Conservation (phyloP, 192 early-diverging fungal species). For the Backusella mclennaniae region DNA sequence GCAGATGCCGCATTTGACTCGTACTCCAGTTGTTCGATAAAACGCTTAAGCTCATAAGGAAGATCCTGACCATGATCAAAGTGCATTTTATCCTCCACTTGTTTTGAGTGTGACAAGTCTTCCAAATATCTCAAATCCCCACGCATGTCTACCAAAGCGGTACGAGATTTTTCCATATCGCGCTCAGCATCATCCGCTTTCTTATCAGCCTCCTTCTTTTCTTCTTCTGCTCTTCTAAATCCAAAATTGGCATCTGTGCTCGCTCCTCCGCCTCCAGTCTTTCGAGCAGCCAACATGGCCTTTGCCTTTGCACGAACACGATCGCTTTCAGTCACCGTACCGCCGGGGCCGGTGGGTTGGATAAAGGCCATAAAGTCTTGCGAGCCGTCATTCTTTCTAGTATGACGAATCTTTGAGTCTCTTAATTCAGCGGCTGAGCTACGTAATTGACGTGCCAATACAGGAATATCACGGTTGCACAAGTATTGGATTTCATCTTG, state of each 20-base stretch:
- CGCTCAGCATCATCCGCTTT: slow-evolving; percentile 43
- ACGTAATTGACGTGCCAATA: slow-evolving; percentile 41
- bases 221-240: slow-evolving; percentile 42
- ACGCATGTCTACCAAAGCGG: slow-evolving; percentile 36
- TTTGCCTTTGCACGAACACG: slow-evolving; percentile 52
- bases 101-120: slow-evolving; percentile 9
- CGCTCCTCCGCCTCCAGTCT: slow-evolving; percentile 38
- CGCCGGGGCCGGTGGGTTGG: slow-evolving; percentile 52
- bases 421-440: slow-evolving; percentile 39
- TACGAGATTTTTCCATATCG: slow-evolving; percentile 41
- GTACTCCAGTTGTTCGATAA: slow-evolving; percentile 44
- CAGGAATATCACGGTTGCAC: slow-evolving; percentile 44
- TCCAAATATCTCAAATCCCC: slow-evolving; percentile 35
- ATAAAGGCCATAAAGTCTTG: slow-evolving; percentile 29
- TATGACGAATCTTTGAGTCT: slow-evolving; percentile 42
- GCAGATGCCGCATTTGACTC: slow-evolving; percentile 10
- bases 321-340: slow-evolving; percentile 50
- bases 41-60: slow-evolving; percentile 38
- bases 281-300: slow-evolving; percentile 53
- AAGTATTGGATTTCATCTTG: slow-evolving; percentile 41
- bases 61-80: slow-evolving; percentile 47
- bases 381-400: slow-evolving; percentile 36
- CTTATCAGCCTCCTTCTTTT: slow-evolving; percentile 46
- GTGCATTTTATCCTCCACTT: slow-evolving; percentile 25
- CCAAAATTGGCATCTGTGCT: slow-evolving; percentile 24